Evolutionary conservation across 2,329 filamentous ascomycete species (phyloP).

Genomic region (Cadophora sp.): DNA sequence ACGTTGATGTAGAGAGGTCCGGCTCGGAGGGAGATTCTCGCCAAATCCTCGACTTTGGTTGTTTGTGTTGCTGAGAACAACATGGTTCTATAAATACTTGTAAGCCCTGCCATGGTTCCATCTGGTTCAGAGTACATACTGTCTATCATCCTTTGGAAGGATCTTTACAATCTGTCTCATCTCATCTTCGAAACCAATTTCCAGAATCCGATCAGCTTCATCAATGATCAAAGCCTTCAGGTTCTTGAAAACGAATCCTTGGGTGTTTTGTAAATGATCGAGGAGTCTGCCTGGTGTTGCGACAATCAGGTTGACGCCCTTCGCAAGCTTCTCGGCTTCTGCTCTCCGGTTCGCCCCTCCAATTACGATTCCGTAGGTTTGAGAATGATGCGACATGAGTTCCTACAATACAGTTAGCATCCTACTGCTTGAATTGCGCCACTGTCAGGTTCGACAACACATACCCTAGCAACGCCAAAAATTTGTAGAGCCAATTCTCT

Average conservation of each 20-base stretch:
- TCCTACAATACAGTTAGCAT: slow-evolving; percentile 8
- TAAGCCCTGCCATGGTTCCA: background rate
- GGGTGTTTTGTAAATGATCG: slow-evolving; percentile 93
- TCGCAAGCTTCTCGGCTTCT: slow-evolving; percentile 91
- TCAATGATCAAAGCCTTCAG: slow-evolving; percentile 92
- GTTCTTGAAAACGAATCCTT: slow-evolving; percentile 90
- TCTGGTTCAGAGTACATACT: slow-evolving; percentile 47
- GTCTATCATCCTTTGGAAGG: slow-evolving; percentile 81
- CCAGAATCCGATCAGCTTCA: slow-evolving; percentile 94
- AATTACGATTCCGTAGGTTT: slow-evolving; percentile 92
- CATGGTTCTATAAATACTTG: slow-evolving; percentile 67
- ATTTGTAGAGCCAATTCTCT: slow-evolving; percentile 95
- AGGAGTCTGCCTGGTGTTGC: slow-evolving; percentile 92
- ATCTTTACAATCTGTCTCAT: slow-evolving; percentile 98
- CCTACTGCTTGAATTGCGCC: background rate
- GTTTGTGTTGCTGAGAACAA: slow-evolving; percentile 99
- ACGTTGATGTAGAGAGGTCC: slow-evolving; percentile 98
- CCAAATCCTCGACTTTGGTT: slow-evolving; percentile 97
- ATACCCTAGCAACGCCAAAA: slow-evolving; percentile 86
- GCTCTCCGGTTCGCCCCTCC: slow-evolving; percentile 90
- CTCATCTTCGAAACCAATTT: slow-evolving; percentile 98
- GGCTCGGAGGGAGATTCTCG: slow-evolving; percentile 87
- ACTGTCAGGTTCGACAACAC: slow-evolving; percentile 72
- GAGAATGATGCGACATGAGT: slow-evolving; percentile 30
- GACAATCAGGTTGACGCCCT: slow-evolving; percentile 94